Evolutionary conservation across 768 basidiomycete species (phyloP).

Genomic region (Termitomyces sp.): DNA sequence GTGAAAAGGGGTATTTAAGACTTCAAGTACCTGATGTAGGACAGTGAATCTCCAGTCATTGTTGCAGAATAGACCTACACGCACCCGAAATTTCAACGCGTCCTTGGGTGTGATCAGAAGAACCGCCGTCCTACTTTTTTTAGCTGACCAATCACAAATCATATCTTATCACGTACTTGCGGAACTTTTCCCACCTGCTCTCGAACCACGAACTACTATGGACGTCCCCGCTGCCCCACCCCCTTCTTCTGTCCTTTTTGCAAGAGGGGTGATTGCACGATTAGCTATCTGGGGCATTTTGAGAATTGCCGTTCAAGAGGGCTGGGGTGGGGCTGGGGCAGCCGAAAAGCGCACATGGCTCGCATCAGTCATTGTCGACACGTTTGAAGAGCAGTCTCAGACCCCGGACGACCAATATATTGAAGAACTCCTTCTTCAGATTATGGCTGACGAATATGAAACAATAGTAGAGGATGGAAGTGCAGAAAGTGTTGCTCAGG

Average conservation of each 20-base stretch:
- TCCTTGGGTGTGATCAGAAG: neutral
- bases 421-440: constrained; percentile 76
- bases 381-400: constrained; percentile 55
- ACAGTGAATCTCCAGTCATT: neutral
- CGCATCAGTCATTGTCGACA: constrained; percentile 73
- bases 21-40: neutral
- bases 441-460: constrained; percentile 87
- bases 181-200: neutral
- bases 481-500: constrained; percentile 64
- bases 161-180: constrained; percentile 9
- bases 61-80: neutral
- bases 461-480: constrained; percentile 81
- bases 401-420: constrained; percentile 67
- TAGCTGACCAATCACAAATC: constrained; percentile 3
- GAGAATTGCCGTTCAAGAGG: constrained; percentile 77
- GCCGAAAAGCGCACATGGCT: constrained; percentile 78
- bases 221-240: constrained; percentile 28
- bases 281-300: constrained; percentile 83
- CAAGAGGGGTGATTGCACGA: constrained; percentile 80
- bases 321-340: constrained; percentile 81
- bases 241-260: constrained; percentile 63
- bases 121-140: constrained; percentile 2
- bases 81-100: neutral
- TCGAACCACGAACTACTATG: constrained; percentile 12
- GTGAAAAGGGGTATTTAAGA: neutral